Evolutionary conservation across 2,329 filamentous ascomycete species (phyloP).

Genomic region (Trichoderma sp.): DNA sequence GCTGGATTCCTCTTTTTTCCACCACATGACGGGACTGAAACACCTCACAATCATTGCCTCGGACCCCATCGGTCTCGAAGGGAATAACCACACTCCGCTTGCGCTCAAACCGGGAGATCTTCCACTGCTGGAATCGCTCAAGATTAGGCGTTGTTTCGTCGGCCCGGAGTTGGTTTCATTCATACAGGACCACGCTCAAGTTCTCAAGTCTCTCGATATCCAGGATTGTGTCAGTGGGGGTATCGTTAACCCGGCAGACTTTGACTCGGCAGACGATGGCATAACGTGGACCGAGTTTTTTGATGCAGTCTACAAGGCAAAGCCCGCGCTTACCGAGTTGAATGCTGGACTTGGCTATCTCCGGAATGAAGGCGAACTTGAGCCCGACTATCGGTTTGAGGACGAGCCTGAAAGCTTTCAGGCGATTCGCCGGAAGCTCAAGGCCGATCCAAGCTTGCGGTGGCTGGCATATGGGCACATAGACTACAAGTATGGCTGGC

Average conservation of each 20-base stretch:
- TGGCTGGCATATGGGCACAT: background rate
- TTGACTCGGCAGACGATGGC: background rate
- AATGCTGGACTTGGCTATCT: background rate
- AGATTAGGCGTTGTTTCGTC: background rate
- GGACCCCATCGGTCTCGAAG: background rate
- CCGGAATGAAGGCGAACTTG: background rate
- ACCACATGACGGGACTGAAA: background rate
- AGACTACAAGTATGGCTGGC: background rate
- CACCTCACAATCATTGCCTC: background rate
- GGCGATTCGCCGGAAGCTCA: background rate
- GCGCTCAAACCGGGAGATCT: background rate
- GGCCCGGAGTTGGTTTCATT: background rate
- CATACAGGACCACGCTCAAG: background rate
- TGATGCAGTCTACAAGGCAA: background rate
- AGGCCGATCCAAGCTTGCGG: background rate
- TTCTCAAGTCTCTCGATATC: conserved; percentile 5
- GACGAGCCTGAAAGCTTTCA: background rate
- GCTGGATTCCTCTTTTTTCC: background rate
- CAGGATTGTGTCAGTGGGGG: background rate
- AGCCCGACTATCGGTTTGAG: background rate
- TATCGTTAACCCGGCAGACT: background rate
- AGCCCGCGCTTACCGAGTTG: background rate
- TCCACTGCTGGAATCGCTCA: conserved; percentile 1
- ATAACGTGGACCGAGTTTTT: background rate
- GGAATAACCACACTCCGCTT: background rate